phyloP scores from a whole-genome alignment of 371 early-diverging fungal species.

The Batkoa obscura region DNA sequence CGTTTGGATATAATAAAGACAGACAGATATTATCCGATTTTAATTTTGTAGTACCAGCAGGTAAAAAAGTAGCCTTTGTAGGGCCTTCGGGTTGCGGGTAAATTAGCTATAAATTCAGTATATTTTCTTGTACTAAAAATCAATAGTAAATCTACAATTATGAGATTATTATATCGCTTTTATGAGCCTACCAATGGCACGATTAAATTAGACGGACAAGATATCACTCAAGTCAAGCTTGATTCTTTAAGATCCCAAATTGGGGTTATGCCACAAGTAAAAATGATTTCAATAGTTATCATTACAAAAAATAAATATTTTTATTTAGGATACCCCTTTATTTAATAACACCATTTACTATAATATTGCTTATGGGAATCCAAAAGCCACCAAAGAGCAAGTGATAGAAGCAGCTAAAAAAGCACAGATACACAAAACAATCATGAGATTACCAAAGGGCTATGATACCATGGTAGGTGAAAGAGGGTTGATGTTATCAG shows the following conservation, averaged over 20 bases:
- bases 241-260: constrained; percentile 52
- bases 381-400: constrained; percentile 23
- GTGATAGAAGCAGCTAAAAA: constrained; percentile 33
- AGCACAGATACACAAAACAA: constrained; percentile 41
- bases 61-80: constrained; percentile 83
- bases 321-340: constrained; percentile 35
- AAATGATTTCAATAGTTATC: background rate
- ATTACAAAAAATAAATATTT: background rate
- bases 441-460: constrained; percentile 32
- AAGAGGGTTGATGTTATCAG: constrained; percentile 63
- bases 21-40: constrained; percentile 56
- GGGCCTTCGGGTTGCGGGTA: constrained; percentile 89
- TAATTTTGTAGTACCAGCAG: constrained; percentile 66
- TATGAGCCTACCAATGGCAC: constrained; percentile 58
- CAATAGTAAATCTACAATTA: constrained; percentile 51
- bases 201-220: constrained; percentile 59
- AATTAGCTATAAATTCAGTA: background rate
- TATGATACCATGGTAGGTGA: constrained; percentile 58
- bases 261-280: constrained; percentile 58
- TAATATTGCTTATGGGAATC: constrained; percentile 50
- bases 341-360: constrained; percentile 49
- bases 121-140: background rate
- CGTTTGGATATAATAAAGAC: constrained; percentile 64
- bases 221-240: constrained; percentile 40
- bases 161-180: constrained; percentile 66